These are phyloP conservation scores for Hemileia vastatrix DNA, from an alignment of 1,284 basidiomycete genomes.

Conservation along the genomic window DNA sequence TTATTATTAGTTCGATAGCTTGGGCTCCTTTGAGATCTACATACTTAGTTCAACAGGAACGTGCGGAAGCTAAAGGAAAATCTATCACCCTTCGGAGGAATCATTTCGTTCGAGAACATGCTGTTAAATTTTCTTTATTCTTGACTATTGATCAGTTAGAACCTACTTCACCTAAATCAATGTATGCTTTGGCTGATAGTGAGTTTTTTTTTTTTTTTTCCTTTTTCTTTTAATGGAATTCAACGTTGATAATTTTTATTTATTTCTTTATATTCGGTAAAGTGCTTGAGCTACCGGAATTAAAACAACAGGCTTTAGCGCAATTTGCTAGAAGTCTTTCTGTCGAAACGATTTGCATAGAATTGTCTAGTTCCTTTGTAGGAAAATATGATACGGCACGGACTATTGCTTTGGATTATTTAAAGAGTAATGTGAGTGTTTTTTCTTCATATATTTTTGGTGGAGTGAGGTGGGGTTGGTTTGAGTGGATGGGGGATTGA, in stretches of 20 bases:
- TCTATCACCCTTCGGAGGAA: background rate
- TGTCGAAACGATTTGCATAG: conserved; percentile 18
- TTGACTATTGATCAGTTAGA: conserved; percentile 17
- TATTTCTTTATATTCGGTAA: background rate
- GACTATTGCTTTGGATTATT: conserved; percentile 8
- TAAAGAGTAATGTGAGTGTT: conserved; percentile 18
- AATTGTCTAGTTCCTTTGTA: conserved; percentile 15
- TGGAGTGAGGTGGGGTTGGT: too few relatives aligned
- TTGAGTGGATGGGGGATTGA: too few relatives aligned
- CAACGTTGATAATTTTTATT: background rate
- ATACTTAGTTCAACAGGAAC: conserved; percentile 10
- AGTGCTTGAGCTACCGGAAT: conserved; percentile 19
- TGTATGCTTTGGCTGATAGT: conserved; percentile 21
- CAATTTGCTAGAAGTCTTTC: conserved; percentile 11
- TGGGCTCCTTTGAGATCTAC: conserved; percentile 16
- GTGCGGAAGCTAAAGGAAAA: conserved; percentile 16
- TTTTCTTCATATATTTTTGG: background rate
- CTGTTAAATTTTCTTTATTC: conserved; percentile 18
- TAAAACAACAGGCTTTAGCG: conserved; percentile 18
- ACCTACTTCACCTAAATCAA: conserved; percentile 20
- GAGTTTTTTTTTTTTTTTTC: background rate
- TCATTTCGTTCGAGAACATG: conserved; percentile 14
- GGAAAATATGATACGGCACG: conserved; percentile 19
- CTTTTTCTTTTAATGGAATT: background rate
- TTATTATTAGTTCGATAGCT: conserved; percentile 12